phyloP scores from a whole-genome alignment of 768 basidiomycete genomes.

The Tylopilus cervinicoccineus region DNA sequence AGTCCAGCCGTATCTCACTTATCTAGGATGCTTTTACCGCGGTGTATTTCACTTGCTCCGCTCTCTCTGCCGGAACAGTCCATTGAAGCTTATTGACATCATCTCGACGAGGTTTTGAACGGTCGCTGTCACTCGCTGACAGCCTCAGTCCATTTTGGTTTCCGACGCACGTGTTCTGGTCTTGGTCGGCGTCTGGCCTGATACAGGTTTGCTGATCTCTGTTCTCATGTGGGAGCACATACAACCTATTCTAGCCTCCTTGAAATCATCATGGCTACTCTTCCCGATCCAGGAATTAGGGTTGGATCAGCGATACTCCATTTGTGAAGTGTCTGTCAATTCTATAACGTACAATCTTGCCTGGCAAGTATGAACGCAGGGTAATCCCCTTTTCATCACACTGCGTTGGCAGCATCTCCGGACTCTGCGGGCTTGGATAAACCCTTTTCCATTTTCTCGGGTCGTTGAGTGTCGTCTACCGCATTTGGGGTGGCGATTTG shows the following conservation, averaged over 20 bases:
- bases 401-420: not conserved
- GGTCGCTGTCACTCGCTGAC: no score
- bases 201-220: not conserved
- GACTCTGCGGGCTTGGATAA: not conserved
- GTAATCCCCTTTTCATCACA: slow-evolving; percentile 1
- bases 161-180: not conserved
- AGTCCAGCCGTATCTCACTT: no score
- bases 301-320: not conserved
- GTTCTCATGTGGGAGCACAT: not conserved
- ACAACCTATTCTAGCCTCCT: no score
- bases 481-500: not conserved
- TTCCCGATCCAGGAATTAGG: not conserved
- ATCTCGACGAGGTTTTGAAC: not conserved
- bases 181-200: not conserved
- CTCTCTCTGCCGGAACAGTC: slow-evolving; percentile 9
- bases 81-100: slow-evolving; percentile 4
- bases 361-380: not conserved
- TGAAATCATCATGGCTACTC: not conserved
- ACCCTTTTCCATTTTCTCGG: slow-evolving; percentile 8
- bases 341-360: not conserved
- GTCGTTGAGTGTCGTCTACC: not conserved
- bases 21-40: no score
- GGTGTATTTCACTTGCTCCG: no score
- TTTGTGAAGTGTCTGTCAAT: not conserved
- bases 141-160: no score